Evolutionary conservation across 2,329 filamentous ascomycete species (phyloP).

Genomic region (Pseudocercospora fuligena): DNA sequence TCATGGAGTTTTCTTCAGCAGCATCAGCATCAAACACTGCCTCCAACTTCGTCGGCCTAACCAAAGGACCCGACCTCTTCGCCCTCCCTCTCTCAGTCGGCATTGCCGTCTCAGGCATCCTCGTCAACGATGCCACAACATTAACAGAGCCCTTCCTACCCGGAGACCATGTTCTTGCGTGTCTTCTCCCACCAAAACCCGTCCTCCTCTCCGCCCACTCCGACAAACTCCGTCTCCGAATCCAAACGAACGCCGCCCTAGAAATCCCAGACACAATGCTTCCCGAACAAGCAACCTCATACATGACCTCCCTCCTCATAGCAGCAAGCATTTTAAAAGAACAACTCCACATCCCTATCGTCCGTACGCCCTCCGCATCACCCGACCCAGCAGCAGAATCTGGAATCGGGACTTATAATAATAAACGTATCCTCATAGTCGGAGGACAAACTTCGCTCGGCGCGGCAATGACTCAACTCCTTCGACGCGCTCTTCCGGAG

Average conservation of each 20-base stretch:
- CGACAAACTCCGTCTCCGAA: conserved; percentile 11
- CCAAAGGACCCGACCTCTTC: conserved; percentile 16
- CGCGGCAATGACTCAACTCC: conserved; percentile 15
- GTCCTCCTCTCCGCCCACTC: conserved; percentile 18
- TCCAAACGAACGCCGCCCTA: conserved; percentile 18
- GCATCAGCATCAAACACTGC: conserved; percentile 18
- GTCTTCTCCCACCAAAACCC: conserved; percentile 15
- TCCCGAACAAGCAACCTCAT: conserved; percentile 14
- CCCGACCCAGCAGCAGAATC: conserved; percentile 16
- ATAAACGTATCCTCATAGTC: conserved; percentile 16
- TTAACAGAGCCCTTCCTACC: conserved; percentile 20
- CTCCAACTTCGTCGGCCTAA: conserved; percentile 14
- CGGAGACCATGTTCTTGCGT: conserved; percentile 18
- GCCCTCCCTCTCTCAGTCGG: conserved; percentile 15
- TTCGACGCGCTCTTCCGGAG: conserved; percentile 18
- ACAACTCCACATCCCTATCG: conserved; percentile 20
- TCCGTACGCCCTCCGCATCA: conserved; percentile 13
- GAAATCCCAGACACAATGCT: conserved; percentile 19
- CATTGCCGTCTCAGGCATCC: conserved; percentile 16
- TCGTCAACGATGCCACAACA: conserved; percentile 20
- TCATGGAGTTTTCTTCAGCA: conserved; percentile 19
- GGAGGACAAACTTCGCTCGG: conserved; percentile 18
- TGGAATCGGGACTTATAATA: conserved; percentile 20
- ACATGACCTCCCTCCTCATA: conserved; percentile 17
- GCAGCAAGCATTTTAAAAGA: conserved; percentile 20